Percentiles rank a stretch among this genome's conserved stretches.
phyloP scores from a whole-genome alignment of 1,284 basidiomycete genomes.

The Ceratobasidium sp. region DNA sequence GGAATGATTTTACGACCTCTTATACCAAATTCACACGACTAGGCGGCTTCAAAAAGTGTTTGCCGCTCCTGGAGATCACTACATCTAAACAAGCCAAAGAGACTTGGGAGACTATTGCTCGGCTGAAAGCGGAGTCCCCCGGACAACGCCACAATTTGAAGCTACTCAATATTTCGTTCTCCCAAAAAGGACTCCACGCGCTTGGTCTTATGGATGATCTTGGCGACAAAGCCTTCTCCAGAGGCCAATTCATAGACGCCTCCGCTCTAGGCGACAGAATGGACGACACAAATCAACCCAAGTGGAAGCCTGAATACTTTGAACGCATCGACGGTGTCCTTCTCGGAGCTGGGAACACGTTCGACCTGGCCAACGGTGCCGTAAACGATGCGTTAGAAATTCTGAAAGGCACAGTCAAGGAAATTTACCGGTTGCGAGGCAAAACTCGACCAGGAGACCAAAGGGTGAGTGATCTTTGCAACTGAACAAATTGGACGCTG shows the following conservation, averaged over 20 bases:
- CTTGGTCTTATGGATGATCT: background rate
- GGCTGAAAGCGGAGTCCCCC: background rate
- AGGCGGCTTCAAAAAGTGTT: background rate
- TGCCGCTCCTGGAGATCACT: background rate
- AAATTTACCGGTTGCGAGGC: too few species aligned
- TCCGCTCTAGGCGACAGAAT: too few species aligned
- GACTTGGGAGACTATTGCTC: background rate
- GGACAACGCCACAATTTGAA: background rate
- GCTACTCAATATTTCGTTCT: background rate
- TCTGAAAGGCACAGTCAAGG: background rate
- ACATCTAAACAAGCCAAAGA: background rate
- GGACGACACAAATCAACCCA: background rate
- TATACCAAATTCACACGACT: too few species aligned
- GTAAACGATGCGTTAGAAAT: slow-evolving; percentile 9
- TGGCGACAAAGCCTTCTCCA: background rate
- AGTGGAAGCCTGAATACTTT: background rate
- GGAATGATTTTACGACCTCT: background rate
- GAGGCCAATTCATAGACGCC: background rate
- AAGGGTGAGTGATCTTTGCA: background rate
- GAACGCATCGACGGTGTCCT: slow-evolving; percentile 47
- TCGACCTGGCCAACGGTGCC: background rate
- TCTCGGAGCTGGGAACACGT: slow-evolving; percentile 28
- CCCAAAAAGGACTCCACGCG: background rate
- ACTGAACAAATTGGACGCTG: too few species aligned
- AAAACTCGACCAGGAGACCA: background rate